Percentiles rank a stretch among this genome's conserved stretches.
Evolutionary conservation across 345 rosid species (phyloP).

Genomic region (Carallia brachiata): DNA sequence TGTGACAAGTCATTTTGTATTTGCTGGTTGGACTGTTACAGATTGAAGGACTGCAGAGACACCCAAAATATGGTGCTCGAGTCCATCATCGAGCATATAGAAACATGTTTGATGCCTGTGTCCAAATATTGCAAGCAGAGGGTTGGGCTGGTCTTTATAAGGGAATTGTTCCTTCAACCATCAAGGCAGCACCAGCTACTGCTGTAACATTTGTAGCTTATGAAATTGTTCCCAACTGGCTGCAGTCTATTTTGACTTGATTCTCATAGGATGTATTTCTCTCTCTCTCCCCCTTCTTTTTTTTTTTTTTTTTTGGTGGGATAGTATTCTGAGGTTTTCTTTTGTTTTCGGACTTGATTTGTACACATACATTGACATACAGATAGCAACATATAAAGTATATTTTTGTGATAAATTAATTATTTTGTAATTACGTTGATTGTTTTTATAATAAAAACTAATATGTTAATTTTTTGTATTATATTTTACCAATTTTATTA

Average conservation of each 20-base stretch:
- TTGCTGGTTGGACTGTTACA: constrained; percentile 24
- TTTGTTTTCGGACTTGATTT: not conserved
- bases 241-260: constrained; percentile 61
- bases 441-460: no score
- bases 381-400: no score
- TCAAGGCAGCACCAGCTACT: constrained; percentile 98
- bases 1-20: not conserved
- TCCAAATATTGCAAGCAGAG: constrained; percentile 52
- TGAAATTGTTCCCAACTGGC: constrained; percentile 77
- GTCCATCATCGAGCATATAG: constrained; percentile 64
- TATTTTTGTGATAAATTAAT: no score
- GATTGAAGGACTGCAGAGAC: constrained; percentile 89
- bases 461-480: no score
- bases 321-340: constrained; percentile 24
- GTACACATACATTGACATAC: no score
- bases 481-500: no score
- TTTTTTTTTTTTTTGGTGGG: not conserved
- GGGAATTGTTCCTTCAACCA: constrained; percentile 85
- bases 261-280: constrained; percentile 14
- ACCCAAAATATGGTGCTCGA: constrained; percentile 86
- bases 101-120: constrained; percentile 76
- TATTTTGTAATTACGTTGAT: no score
- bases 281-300: constrained; percentile 17
- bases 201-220: constrained; percentile 93
- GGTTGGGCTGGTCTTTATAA: constrained; percentile 95